These are phyloP conservation scores for Diaporthe sp. DNA, from an alignment of 2,329 filamentous ascomycete species.

Conservation along the genomic window DNA sequence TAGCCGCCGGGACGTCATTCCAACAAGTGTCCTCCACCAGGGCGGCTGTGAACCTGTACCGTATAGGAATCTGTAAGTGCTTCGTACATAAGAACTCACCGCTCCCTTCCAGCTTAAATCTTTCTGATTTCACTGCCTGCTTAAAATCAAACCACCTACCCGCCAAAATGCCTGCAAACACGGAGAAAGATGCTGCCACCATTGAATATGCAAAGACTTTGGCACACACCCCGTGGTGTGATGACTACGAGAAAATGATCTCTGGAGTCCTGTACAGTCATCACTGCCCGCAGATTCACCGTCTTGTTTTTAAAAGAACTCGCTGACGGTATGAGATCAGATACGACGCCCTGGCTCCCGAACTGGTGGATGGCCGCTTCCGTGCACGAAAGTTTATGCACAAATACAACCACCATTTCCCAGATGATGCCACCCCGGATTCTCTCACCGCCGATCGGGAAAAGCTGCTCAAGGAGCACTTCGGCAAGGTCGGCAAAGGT, in stretches of 20 bases:
- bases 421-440: slow-evolving; percentile 59
- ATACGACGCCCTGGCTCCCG: slow-evolving; percentile 64
- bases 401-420: slow-evolving; percentile 71
- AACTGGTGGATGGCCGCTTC: slow-evolving; percentile 65
- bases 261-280: slow-evolving; percentile 70
- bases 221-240: slow-evolving; percentile 67
- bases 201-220: slow-evolving; percentile 63
- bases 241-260: slow-evolving; percentile 76
- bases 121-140: background rate
- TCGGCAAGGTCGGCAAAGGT: slow-evolving; percentile 65
- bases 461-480: slow-evolving; percentile 62
- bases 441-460: slow-evolving; percentile 57
- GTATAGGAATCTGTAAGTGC: background rate
- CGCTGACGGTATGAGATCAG: slow-evolving; percentile 49
- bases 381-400: slow-evolving; percentile 68
- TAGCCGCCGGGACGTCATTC: slow-evolving; percentile 15
- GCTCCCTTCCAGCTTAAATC: background rate
- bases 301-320: background rate
- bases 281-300: background rate
- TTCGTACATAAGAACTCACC: background rate
- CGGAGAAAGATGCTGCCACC: slow-evolving; percentile 57
- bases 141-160: background rate
- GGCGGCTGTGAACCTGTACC: slow-evolving; percentile 9
- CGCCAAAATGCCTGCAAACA: slow-evolving; percentile 52
- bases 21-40: slow-evolving; percentile 24